phyloP scores from a whole-genome alignment of 1,284 basidiomycete genomes.

The Ceratobasidium papillatum region DNA sequence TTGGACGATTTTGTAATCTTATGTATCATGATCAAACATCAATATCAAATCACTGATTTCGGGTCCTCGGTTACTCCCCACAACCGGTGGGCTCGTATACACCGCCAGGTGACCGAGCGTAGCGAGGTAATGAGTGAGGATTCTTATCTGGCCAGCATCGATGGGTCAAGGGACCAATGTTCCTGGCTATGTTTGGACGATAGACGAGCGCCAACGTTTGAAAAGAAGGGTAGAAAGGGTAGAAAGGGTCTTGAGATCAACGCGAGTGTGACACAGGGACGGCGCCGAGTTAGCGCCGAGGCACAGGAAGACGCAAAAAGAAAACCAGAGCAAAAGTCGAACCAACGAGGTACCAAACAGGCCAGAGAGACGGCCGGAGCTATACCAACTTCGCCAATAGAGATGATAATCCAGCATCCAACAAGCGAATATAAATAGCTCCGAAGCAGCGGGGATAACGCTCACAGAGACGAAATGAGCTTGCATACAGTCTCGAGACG shows the following conservation, averaged over 20 bases:
- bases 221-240: neutral
- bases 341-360: neutral
- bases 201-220: neutral
- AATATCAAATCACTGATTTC: slow-evolving; percentile 25
- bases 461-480: too few species aligned
- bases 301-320: neutral
- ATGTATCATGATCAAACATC: slow-evolving; percentile 34
- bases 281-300: neutral
- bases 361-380: too few species aligned
- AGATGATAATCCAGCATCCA: neutral
- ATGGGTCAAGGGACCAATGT: neutral
- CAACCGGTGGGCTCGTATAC: neutral
- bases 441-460: too few species aligned
- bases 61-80: slow-evolving; percentile 14
- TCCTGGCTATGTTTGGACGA: neutral
- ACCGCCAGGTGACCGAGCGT: neutral
- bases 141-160: neutral
- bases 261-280: neutral
- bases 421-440: too few species aligned
- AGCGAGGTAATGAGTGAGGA: neutral
- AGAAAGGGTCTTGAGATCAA: neutral
- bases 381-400: neutral
- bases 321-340: neutral
- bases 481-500: too few species aligned
- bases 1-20: slow-evolving; percentile 24